Conservation (phyloP, 2,329 filamentous ascomycete genomes). For the Sporothrix curviconia region DNA sequence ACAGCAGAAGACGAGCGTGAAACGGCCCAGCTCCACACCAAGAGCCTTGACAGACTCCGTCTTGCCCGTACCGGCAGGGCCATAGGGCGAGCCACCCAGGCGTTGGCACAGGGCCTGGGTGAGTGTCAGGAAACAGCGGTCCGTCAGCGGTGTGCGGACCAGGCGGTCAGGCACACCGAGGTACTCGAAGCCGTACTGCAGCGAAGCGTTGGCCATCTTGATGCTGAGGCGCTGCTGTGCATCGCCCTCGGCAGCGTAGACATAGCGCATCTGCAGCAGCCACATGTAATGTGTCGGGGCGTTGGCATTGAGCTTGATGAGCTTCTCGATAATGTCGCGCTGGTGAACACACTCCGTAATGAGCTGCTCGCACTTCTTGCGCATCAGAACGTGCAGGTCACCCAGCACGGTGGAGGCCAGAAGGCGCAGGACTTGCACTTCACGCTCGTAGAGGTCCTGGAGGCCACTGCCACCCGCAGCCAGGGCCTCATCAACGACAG, state of each 20-base stretch:
- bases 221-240: constrained; percentile 76
- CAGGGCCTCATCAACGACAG: constrained; percentile 72
- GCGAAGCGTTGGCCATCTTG: constrained; percentile 92
- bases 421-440: constrained; percentile 76
- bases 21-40: constrained; percentile 90
- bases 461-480: constrained; percentile 55
- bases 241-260: constrained; percentile 77
- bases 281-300: constrained; percentile 79
- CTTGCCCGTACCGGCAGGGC: constrained; percentile 95
- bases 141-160: constrained; percentile 91
- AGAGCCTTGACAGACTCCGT: constrained; percentile 98
- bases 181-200: constrained; percentile 97
- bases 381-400: constrained; percentile 76
- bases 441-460: constrained; percentile 66
- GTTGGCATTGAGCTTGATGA: constrained; percentile 67
- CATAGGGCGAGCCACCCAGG: constrained; percentile 93
- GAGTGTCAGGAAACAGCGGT: constrained; percentile 95
- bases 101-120: constrained; percentile 93
- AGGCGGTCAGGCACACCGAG: constrained; percentile 93
- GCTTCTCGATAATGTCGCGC: constrained; percentile 83
- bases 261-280: constrained; percentile 95
- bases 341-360: constrained; percentile 99
- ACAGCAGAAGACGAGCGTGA: constrained; percentile 98
- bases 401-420: constrained; percentile 85
- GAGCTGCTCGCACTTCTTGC: constrained; percentile 96